Conservation (phyloP, 148 eudicot genomes). For the Amaranthus palmeri region DNA sequence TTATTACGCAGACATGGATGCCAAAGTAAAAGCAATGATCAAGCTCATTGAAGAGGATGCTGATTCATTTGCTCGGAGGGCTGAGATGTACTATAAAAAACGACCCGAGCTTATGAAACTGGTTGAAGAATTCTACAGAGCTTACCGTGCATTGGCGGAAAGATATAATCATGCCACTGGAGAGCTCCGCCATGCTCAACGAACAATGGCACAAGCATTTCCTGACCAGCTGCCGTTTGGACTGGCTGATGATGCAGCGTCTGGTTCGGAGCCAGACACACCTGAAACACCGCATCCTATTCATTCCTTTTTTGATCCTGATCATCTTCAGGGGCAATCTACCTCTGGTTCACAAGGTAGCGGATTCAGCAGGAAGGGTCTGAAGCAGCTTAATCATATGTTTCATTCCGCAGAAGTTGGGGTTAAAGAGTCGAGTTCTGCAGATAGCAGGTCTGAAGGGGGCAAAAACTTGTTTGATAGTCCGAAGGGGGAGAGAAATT, state of each 20-base stretch:
- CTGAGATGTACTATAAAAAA: conserved; percentile 97
- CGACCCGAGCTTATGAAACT: conserved; percentile 96
- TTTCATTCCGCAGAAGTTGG: conserved; percentile 34
- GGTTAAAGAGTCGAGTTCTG: conserved; percentile 28
- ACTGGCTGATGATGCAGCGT: conserved; percentile 59
- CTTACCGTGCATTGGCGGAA: conserved; percentile 95
- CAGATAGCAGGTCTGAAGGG: conserved; percentile 20
- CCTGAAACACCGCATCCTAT: conserved; percentile 39
- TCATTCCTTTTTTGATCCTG: conserved; percentile 40
- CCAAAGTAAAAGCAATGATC: conserved; percentile 91
- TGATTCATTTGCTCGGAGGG: conserved; percentile 97
- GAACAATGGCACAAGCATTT: conserved; percentile 80
- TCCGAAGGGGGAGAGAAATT: conserved; percentile 20
- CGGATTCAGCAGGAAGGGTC: conserved; percentile 40
- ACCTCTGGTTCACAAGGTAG: conserved; percentile 23
- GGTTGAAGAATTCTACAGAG: conserved; percentile 98
- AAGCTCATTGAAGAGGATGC: conserved; percentile 99
- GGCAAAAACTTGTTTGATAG: neutral
- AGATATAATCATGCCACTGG: conserved; percentile 96
- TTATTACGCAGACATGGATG: conserved; percentile 66
- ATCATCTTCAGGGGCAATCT: conserved; percentile 30
- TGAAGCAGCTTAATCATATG: conserved; percentile 68
- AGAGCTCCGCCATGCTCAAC: conserved; percentile 88
- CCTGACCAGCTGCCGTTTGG: conserved; percentile 64
- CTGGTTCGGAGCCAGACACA: conserved; percentile 46